Evolutionary conservation across 2,329 filamentous ascomycete genomes (phyloP).

Genomic region (Scopulariopsis brevicaulis): DNA sequence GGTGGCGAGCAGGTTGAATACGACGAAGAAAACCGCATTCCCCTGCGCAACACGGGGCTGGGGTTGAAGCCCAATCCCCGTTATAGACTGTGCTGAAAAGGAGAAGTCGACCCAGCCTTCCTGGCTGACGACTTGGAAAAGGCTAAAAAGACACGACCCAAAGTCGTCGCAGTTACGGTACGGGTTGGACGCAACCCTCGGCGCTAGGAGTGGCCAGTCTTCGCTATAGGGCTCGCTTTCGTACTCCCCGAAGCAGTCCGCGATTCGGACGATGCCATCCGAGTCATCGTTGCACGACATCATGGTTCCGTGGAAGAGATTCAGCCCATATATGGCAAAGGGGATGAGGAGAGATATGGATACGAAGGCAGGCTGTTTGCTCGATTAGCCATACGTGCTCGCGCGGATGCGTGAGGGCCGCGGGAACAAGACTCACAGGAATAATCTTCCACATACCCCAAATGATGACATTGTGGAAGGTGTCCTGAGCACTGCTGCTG

Average conservation of each 20-base stretch:
- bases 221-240: conserved; percentile 59
- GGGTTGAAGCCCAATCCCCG: conserved; percentile 64
- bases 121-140: conserved; percentile 97
- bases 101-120: conserved; percentile 97
- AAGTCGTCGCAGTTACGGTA: conserved; percentile 95
- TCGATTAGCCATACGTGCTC: neutral
- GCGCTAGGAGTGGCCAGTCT: conserved; percentile 71
- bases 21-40: conserved; percentile 88
- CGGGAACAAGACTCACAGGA: conserved; percentile 44
- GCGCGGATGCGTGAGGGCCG: conserved; percentile 1
- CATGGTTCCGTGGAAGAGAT: conserved; percentile 80
- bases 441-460: conserved; percentile 83
- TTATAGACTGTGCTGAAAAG: conserved; percentile 72
- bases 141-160: conserved; percentile 82
- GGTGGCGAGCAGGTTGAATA: conserved; percentile 92
- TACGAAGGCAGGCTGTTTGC: conserved; percentile 63
- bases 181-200: conserved; percentile 68
- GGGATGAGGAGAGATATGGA: conserved; percentile 90
- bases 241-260: conserved; percentile 78
- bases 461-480: conserved; percentile 92
- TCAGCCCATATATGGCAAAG: conserved; percentile 92
- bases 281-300: conserved; percentile 56
- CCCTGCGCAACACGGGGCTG: conserved; percentile 57
- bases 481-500: conserved; percentile 89
- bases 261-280: conserved; percentile 44